phyloP scores from a whole-genome alignment of 2,329 filamentous ascomycete genomes.

The Beauveria pseudobassiana region DNA sequence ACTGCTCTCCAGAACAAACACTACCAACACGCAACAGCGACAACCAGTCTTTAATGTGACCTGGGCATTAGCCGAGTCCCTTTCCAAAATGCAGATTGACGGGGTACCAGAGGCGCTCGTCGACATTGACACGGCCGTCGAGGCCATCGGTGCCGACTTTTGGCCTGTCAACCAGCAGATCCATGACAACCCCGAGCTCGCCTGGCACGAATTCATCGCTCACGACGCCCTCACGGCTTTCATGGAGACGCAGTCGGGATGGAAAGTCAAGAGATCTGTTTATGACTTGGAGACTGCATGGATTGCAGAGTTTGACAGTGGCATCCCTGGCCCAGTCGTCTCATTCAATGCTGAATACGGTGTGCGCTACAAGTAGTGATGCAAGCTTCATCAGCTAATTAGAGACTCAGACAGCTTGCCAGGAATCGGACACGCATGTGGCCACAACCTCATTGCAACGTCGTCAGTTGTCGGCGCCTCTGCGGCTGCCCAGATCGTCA shows the following conservation, averaged over 20 bases:
- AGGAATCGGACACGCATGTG: constrained; percentile 44
- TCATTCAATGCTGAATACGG: constrained; percentile 34
- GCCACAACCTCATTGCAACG: constrained; percentile 47
- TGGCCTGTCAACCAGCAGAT: constrained; percentile 31
- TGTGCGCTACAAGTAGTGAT: constrained; percentile 36
- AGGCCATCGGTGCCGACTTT: constrained; percentile 17
- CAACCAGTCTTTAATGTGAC: background rate
- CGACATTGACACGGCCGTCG: constrained; percentile 25
- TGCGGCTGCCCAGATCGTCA: constrained; percentile 37
- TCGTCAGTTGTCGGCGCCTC: constrained; percentile 39
- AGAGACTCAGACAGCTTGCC: constrained; percentile 36
- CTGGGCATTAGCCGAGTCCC: background rate
- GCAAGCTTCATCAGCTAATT: constrained; percentile 31
- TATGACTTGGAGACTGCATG: constrained; percentile 38
- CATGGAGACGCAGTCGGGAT: constrained; percentile 25
- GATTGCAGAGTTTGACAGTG: constrained; percentile 32
- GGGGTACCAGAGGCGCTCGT: background rate
- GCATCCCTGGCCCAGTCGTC: constrained; percentile 28
- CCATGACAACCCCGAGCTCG: constrained; percentile 37
- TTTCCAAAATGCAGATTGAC: background rate
- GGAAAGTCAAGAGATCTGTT: constrained; percentile 32
- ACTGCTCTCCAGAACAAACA: background rate
- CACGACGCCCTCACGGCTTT: constrained; percentile 33
- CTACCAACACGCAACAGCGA: background rate
- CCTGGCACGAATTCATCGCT: constrained; percentile 33